Percentiles rank a stretch among this genome's conserved stretches.
phyloP scores from a whole-genome alignment of 257 asterid species.

The Solanum tarijense region DNA sequence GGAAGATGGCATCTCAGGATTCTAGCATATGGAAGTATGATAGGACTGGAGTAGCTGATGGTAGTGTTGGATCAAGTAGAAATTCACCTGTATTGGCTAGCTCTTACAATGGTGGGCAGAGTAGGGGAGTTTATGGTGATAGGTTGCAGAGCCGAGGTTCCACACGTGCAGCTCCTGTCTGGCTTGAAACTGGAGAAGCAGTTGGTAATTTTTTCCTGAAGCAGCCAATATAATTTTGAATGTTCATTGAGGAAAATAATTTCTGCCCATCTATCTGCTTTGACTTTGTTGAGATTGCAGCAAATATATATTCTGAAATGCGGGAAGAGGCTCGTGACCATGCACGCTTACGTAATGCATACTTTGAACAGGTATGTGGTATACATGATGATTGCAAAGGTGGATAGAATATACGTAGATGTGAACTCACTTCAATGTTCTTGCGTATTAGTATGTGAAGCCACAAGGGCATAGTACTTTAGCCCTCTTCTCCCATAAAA shows the following conservation, averaged over 20 bases:
- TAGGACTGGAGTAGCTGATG: conserved; percentile 43
- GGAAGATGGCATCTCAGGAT: conserved; percentile 74
- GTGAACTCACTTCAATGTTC: background rate
- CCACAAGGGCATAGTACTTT: background rate
- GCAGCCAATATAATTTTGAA: conserved; percentile 12
- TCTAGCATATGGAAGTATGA: conserved; percentile 68
- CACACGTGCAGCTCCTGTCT: conserved; percentile 45
- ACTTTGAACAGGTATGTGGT: conserved; percentile 83
- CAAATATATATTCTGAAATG: conserved; percentile 84
- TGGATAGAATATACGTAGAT: background rate
- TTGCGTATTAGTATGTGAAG: background rate
- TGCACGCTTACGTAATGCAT: conserved; percentile 89
- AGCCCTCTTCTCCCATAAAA: background rate
- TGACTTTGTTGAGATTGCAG: conserved; percentile 61
- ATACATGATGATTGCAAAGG: background rate
- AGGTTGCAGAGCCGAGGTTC: conserved; percentile 55
- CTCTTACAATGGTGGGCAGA: conserved; percentile 38
- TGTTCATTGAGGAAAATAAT: conserved; percentile 5
- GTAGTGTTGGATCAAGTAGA: conserved; percentile 75
- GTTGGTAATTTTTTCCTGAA: conserved; percentile 55
- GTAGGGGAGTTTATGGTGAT: conserved; percentile 40
- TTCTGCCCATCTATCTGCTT: conserved; percentile 24
- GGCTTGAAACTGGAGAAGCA: conserved; percentile 79
- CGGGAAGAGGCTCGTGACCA: conserved; percentile 98
- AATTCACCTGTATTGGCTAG: conserved; percentile 5